Conservation (phyloP, 441 rosid genomes). For the Capsella rubella region DNA sequence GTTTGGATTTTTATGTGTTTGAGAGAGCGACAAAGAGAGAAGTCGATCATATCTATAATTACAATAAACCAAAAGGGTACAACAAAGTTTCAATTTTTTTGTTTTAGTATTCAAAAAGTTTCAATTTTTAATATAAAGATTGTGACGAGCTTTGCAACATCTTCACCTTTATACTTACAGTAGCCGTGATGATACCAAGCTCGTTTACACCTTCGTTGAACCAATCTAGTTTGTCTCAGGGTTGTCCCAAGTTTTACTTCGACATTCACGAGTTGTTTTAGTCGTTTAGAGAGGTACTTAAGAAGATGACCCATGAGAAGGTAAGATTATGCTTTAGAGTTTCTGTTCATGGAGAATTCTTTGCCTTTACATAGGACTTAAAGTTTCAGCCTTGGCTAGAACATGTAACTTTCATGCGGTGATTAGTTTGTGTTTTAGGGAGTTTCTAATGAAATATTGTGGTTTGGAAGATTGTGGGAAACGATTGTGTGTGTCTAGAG, state of each 20-base stretch:
- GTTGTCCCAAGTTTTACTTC: conserved; percentile 52
- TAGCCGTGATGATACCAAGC: conserved; percentile 67
- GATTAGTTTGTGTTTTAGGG: conserved; percentile 62
- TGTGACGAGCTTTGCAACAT: conserved; percentile 91
- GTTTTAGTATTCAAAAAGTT: neutral
- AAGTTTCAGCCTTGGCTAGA: conserved; percentile 74
- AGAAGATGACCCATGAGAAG: conserved; percentile 29
- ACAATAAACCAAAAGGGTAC: too few species aligned
- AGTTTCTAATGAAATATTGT: conserved; percentile 67
- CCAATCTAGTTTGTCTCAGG: conserved; percentile 47
- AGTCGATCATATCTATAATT: too few species aligned
- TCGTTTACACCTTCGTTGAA: conserved; percentile 53
- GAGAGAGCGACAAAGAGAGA: too few species aligned
- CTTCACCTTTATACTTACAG: conserved; percentile 92
- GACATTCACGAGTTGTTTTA: conserved; percentile 64
- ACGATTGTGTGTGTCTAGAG: conserved; percentile 82
- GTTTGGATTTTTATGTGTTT: neutral
- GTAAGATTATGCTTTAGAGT: too few species aligned
- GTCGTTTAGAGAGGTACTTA: conserved; percentile 55
- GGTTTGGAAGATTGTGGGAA: conserved; percentile 49
- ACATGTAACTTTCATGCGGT: conserved; percentile 53
- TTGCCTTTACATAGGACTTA: conserved; percentile 70
- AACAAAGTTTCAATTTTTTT: too few species aligned
- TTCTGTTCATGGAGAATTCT: conserved; percentile 83
- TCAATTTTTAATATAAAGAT: neutral